Base-by-base conservation (phyloP, 2,329 filamentous ascomycete species). In the Aspergillus pseudoglaucus region DNA sequence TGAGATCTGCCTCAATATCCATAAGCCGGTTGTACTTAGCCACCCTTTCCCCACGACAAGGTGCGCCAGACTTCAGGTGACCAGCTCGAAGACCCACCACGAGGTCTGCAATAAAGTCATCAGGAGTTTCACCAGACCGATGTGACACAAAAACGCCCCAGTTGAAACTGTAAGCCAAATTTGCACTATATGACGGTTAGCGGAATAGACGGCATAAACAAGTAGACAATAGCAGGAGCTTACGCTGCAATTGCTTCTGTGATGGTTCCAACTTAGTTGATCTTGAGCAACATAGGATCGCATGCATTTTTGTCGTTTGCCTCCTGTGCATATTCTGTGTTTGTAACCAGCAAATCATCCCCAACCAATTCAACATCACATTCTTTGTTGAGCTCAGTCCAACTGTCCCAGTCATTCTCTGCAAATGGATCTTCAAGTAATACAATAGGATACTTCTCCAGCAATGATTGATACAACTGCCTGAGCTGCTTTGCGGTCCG, bases 61-160 rank as follows among this genome's bases (percentile, higher is more conserved):
- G 70, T 15, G 62, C 60, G 33, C 70, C 69, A 15, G 68, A 62
- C 51, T 73, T 73, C 33, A 73, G 46, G 56, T 73, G 68, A 4
- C 71, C 71, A 2, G 66, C 60, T 6, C 62, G 45, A 2, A 73
- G 53, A 7, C 58, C 70, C 2, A 73, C 68, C 0, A 63, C 60
- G 7, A 74, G 47, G 54, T 74, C 70, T 8, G 71, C 68, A 45
- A 74, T 71, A 52, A 73, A 73, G 49, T 71, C 69, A 51, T 74
- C 70, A 0, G 60, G 70, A 0, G 69, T 71, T 54, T 74, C 69
- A 6, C 70, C 69, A 4, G 66, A 70, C 22, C 69, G 65, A 48
- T 73, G 70, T 5, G 68, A 71, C 6, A 73, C 70, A 46, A 73
- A 72, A 15, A 73, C 69, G 14, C 60, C 56, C 69, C 70, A 73